Percentiles rank a stretch among this genome's conserved stretches.
phyloP scores from a whole-genome alignment of 768 basidiomycete species.

The Lyophyllum decastes region DNA sequence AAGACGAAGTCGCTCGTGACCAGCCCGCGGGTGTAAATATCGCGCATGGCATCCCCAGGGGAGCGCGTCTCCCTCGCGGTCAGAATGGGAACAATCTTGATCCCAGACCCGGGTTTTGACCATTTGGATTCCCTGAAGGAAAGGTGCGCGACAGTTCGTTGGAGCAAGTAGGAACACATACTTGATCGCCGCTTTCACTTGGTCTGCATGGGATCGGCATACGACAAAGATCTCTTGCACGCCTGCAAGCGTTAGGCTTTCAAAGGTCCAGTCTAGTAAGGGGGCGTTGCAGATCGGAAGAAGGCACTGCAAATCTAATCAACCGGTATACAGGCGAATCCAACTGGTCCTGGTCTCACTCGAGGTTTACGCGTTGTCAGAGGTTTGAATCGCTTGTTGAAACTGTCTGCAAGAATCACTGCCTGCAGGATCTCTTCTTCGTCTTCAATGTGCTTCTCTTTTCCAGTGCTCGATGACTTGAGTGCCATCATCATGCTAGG shows the following conservation, averaged over 20 bases:
- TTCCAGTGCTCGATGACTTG: conserved; percentile 51
- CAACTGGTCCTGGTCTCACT: conserved; percentile 44
- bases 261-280: conserved; percentile 94
- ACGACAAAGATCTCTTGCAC: conserved; percentile 97
- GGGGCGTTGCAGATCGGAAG: conserved; percentile 94
- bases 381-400: conserved; percentile 91
- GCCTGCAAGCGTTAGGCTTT: conserved; percentile 90
- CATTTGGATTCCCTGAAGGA: conserved; percentile 74
- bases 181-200: conserved; percentile 85
- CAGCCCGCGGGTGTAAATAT: conserved; percentile 89
- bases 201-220: conserved; percentile 87
- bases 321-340: conserved; percentile 10
- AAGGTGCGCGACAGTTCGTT: conserved; percentile 14
- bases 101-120: conserved; percentile 75
- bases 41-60: conserved; percentile 89
- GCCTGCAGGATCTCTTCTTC: conserved; percentile 92
- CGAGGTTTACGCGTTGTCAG: conserved; percentile 87
- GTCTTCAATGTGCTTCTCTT: conserved; percentile 66
- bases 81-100: conserved; percentile 84
- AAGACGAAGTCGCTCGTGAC: conserved; percentile 91
- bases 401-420: conserved; percentile 94
- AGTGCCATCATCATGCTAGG: conserved; percentile 66
- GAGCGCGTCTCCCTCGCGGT: conserved; percentile 87
- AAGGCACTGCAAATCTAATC: conserved; percentile 61
- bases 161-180: conserved; percentile 36